phyloP scores from a whole-genome alignment of 2,329 filamentous ascomycete species.

The Aspergillus alliaceus region DNA sequence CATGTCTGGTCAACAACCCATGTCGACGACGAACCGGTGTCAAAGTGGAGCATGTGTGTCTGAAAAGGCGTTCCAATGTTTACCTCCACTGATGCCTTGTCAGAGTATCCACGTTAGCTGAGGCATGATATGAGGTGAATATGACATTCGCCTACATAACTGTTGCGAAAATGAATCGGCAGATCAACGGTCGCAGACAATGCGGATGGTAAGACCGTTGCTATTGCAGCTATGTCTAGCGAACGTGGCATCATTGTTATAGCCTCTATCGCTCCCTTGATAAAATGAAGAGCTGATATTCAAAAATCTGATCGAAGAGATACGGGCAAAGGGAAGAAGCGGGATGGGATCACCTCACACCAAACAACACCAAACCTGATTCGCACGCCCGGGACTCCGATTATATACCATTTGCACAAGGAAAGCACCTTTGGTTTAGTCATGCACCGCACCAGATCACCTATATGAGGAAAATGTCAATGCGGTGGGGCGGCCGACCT shows the following conservation, averaged over 20 bases:
- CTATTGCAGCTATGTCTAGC: neutral
- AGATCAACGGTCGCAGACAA: neutral
- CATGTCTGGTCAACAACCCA: neutral
- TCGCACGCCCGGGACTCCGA: no score
- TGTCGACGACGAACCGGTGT: neutral
- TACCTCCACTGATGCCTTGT: neutral
- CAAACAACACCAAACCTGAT: no score
- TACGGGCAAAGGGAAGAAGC: no score
- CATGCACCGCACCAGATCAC: no score
- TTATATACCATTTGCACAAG: no score
- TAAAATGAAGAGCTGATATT: no score
- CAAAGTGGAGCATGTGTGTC: neutral
- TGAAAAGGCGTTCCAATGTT: neutral
- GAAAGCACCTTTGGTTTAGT: no score
- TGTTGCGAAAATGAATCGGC: neutral
- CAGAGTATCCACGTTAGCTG: neutral
- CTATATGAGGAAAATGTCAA: no score
- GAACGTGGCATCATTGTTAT: neutral
- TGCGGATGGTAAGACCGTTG: neutral
- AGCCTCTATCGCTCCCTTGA: rapidly evolving
- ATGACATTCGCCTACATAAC: neutral
- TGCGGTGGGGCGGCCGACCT: neutral
- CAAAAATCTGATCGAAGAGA: no score
- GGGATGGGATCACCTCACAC: no score
- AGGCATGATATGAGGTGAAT: neutral